A percentile compares a stretch with the other conserved stretches of the same genome.
phyloP scores from a whole-genome alignment of 1,284 basidiomycete genomes.

The Hemileia vastatrix region DNA sequence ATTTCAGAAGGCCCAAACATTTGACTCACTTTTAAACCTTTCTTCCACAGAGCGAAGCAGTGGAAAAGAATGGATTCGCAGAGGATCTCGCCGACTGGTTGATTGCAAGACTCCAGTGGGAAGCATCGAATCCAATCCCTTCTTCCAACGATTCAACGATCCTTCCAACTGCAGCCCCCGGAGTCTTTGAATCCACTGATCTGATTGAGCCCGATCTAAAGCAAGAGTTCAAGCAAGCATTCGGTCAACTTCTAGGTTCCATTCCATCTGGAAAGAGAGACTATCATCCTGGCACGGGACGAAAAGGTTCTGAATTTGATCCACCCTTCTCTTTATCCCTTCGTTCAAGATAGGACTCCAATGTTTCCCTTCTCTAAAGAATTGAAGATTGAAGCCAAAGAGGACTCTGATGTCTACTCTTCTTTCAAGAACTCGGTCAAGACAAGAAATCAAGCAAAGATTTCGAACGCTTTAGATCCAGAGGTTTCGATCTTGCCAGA shows the following conservation, averaged over 20 bases:
- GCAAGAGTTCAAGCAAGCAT: background rate
- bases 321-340: constrained; percentile 49
- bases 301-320: constrained; percentile 48
- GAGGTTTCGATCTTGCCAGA: too few species aligned
- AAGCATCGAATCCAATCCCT: constrained; percentile 5
- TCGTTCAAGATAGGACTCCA: constrained; percentile 49
- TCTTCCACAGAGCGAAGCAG: constrained; percentile 3
- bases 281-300: constrained; percentile 51
- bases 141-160: constrained; percentile 2
- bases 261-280: constrained; percentile 47
- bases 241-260: background rate
- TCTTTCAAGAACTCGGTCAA: background rate
- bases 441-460: too few species aligned
- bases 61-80: background rate
- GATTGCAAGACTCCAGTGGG: constrained; percentile 5
- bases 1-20: background rate
- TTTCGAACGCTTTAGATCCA: too few species aligned
- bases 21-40: background rate
- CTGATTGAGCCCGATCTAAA: background rate
- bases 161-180: background rate
- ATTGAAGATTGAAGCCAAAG: constrained; percentile 32
- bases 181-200: background rate
- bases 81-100: constrained; percentile 1
- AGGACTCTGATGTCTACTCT: constrained; percentile 1
- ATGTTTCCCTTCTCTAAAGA: background rate